Percentiles rank a stretch among this genome's conserved stretches.
Conservation (phyloP, 2,329 filamentous ascomycete species). For the Triangularia verruculosa region DNA sequence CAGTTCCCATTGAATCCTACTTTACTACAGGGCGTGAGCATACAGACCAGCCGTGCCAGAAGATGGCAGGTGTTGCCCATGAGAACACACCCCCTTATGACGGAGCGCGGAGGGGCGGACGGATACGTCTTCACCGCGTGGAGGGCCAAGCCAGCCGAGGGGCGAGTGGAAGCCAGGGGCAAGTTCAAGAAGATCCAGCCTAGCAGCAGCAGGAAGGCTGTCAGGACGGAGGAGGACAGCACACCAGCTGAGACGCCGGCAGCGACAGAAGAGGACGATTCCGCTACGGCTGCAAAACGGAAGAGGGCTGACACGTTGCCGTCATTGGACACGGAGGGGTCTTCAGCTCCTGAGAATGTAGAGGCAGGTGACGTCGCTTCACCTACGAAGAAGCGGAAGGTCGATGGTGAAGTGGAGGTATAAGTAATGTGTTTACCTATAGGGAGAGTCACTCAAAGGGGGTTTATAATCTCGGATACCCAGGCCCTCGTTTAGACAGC, state of each 20-base stretch:
- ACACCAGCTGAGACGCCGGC: conserved; percentile 5
- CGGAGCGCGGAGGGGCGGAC: conserved; percentile 78
- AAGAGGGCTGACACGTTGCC: not conserved
- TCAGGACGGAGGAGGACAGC: not conserved
- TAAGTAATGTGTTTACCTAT: not conserved
- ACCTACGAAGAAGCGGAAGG: conserved; percentile 6
- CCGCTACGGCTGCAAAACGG: not conserved
- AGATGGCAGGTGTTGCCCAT: conserved; percentile 90
- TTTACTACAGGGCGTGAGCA: conserved; percentile 70
- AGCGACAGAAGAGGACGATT: not conserved
- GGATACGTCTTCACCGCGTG: conserved; percentile 87
- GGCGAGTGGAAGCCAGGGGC: conserved; percentile 78
- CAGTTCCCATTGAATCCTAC: conserved; percentile 89
- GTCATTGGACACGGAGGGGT: not conserved
- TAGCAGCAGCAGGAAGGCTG: conserved; percentile 40
- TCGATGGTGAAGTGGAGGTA: not conserved
- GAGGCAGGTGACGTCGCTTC: not conserved
- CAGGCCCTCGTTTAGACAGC: not conserved
- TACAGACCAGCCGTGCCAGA: conserved; percentile 77
- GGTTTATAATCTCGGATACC: not conserved
- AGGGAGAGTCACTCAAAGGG: not conserved
- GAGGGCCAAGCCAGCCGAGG: conserved; percentile 74
- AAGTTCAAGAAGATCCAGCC: conserved; percentile 62
- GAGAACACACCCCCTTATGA: conserved; percentile 93
- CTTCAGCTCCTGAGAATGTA: not conserved